Conservation (phyloP, 164 flowering plant genomes). For the Malania oleifera region DNA sequence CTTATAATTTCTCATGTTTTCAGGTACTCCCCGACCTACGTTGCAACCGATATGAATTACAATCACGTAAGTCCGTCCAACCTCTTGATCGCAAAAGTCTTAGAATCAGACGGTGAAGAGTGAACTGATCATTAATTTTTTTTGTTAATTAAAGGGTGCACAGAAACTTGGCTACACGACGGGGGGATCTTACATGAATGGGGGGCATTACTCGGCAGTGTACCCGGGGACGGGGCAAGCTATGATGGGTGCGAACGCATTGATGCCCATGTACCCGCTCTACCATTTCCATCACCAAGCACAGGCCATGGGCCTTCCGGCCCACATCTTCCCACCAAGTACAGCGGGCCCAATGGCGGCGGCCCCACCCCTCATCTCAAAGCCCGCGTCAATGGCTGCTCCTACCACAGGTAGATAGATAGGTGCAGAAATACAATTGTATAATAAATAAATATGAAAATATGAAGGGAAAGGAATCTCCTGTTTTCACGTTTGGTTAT, state of each 20-base stretch:
- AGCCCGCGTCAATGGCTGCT: not conserved
- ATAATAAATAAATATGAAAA: too few species aligned
- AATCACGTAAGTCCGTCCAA: not conserved
- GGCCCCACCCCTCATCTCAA: not conserved
- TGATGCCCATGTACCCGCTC: slow-evolving; percentile 2
- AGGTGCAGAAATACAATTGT: too few species aligned
- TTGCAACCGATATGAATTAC: not conserved
- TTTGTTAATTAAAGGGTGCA: not conserved
- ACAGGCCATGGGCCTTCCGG: slow-evolving; percentile 5
- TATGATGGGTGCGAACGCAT: not conserved
- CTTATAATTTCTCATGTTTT: not conserved
- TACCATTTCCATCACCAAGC: slow-evolving; percentile 1
- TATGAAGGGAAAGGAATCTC: too few species aligned
- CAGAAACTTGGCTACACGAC: not conserved
- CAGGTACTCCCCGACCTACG: not conserved
- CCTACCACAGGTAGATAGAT: not conserved
- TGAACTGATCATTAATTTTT: too few species aligned
- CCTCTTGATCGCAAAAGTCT: too few species aligned
- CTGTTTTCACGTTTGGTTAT: too few species aligned
- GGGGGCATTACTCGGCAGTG: not conserved
- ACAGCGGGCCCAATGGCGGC: not conserved
- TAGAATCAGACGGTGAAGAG: too few species aligned
- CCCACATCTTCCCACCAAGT: not conserved
- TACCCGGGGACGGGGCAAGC: not conserved
- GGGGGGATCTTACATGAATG: not conserved